Evolutionary conservation across 768 basidiomycete genomes (phyloP), one percentile per base, ranked within the genome.

Genomic region (Lactifluus hygrophoroides): DNA sequence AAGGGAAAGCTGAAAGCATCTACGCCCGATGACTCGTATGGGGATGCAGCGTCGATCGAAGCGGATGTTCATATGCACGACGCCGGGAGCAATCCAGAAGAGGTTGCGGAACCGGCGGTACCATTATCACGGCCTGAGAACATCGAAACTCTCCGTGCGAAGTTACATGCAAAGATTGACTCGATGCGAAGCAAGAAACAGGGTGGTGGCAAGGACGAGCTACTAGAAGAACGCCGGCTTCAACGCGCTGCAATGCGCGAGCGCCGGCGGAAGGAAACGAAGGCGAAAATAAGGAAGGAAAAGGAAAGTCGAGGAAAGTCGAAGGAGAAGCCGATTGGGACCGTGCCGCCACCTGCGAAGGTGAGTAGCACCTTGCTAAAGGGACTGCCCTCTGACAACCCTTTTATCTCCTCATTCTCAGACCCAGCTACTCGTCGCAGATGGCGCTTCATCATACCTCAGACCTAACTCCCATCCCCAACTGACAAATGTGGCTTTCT

Each of bases 161-260:
- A 88, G 68, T 71, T 93, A 42, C 89, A 90, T 56, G 79, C 81
- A 1, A 82, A 83, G 30, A 91, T 93, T 73, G 81, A 81, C 5
- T 66, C 76, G n/a, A 74, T 92, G n/a, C 80, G 85, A 74, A 75
- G 32, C 74, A 62, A 57, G 68, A 67, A 54, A 27, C 64, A 64
- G 47, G 66, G 66, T 11, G 67, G 66, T 27, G 70, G 85, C 66
- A 84, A 80, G 67, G 94, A 97, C 67, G 90, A 84, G 60, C 69
- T 97, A 46, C 69, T 97, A 51, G 88, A 92, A 66, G 88, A 92
- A 70, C 77, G 88, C 53, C 74, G 93, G 60, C 71, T 72, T 64
- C 84, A 90, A 66, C 76, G 92, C 5, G 94, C 86, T 0, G 82
- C 85, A 34, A 77, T 96, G 77, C 78, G 94, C 21, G 94, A 97